Evolutionary conservation across 2,329 filamentous ascomycete species (phyloP).

Genomic region (Camillea tinctor): DNA sequence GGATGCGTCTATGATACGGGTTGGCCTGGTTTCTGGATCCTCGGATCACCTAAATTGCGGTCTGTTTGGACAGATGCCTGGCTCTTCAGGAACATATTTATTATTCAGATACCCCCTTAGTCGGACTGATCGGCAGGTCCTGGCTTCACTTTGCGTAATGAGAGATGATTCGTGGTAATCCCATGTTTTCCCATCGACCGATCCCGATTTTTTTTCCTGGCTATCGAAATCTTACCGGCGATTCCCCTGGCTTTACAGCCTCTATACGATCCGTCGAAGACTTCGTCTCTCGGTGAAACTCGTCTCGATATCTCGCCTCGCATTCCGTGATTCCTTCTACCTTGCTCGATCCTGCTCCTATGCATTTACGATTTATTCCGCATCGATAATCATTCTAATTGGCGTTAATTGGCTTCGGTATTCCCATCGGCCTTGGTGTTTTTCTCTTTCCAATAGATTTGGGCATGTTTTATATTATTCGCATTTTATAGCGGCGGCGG

Average conservation of each 20-base stretch:
- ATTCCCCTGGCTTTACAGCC: not conserved
- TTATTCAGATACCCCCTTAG: conserved; percentile 33
- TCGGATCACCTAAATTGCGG: conserved; percentile 18
- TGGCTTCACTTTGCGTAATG: conserved; percentile 1
- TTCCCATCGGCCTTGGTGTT: conserved; percentile 21
- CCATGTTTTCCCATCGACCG: not conserved
- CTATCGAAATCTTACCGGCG: conserved; percentile 1
- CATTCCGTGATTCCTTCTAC: conserved; percentile 4
- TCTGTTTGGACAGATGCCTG: conserved; percentile 23
- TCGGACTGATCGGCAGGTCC: conserved; percentile 12
- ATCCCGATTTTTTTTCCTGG: conserved; percentile 1
- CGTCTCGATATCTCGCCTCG: conserved; percentile 6
- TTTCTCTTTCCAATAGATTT: conserved; percentile 26
- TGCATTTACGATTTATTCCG: conserved; percentile 24
- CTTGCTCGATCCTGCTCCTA: conserved; percentile 10
- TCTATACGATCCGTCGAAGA: not conserved
- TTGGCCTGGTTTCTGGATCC: conserved; percentile 9
- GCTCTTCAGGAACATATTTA: conserved; percentile 32
- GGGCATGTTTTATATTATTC: conserved; percentile 25
- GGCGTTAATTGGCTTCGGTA: conserved; percentile 29
- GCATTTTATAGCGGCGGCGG: conserved; percentile 32
- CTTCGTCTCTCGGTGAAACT: not conserved
- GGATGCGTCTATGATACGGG: conserved; percentile 1
- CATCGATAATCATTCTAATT: conserved; percentile 26
- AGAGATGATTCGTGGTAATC: conserved; percentile 2